These are phyloP conservation scores for Pyrenophora seminiperda DNA, from an alignment of 2,329 filamentous ascomycete species.

Conservation along the genomic window DNA sequence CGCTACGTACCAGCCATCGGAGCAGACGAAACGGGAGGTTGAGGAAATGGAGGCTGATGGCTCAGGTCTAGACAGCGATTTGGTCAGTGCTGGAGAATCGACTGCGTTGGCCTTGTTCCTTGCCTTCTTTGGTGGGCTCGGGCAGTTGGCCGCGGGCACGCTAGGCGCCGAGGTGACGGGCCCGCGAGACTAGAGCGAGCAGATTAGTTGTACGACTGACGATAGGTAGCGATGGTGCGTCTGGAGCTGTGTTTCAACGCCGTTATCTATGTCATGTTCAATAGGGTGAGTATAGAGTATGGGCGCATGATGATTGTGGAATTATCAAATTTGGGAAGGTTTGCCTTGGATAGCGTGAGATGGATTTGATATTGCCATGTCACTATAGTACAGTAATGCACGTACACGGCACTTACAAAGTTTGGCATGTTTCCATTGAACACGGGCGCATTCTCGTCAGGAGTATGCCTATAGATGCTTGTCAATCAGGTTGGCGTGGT, in stretches of 20 bases:
- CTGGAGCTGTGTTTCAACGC: neutral
- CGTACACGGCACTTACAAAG: neutral
- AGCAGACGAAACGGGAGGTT: conserved; percentile 27
- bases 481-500: neutral
- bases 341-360: conserved; percentile 1
- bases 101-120: conserved; percentile 45
- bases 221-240: neutral
- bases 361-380: conserved; percentile 8
- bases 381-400: neutral
- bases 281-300: neutral
- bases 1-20: conserved; percentile 33
- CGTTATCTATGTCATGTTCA: conserved; percentile 1
- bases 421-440: neutral
- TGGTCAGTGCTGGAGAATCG: conserved; percentile 42
- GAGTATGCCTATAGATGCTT: neutral
- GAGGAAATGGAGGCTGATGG: conserved; percentile 41
- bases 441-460: no score
- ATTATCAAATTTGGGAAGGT: neutral
- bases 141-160: conserved; percentile 39
- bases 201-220: neutral
- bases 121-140: conserved; percentile 42
- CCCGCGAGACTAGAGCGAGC: conserved; percentile 19
- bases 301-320: neutral
- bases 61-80: conserved; percentile 27
- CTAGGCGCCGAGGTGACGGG: conserved; percentile 45